Base-by-base conservation (phyloP, 2,329 filamentous ascomycete genomes). In the Apiospora koreana region DNA sequence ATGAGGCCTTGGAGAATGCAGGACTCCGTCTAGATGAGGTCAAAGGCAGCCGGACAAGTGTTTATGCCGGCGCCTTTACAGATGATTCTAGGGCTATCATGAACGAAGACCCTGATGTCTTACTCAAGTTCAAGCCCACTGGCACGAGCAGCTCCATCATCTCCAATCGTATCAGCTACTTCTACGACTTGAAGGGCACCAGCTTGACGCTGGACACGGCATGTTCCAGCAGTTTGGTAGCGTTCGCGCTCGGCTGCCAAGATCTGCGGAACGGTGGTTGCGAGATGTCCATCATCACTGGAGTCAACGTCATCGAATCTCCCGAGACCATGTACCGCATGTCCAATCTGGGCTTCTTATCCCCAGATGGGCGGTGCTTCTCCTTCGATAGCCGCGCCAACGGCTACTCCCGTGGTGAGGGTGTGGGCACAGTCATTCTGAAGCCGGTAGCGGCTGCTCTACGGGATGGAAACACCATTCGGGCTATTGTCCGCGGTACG, bases 1-100 rank as follows among this genome's bases (percentile, higher is more conserved):
- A 68, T 10, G 90, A 92, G 75, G 88, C 90, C 1, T 82, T 92
- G 62, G 90, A 92, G 76, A 88, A 89, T 83, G 88, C 87, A 58
- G 90, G 89, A 7, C 87, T 90, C 71, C 73, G 88, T 89, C 16
- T 87, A 86, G 7, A 89, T 31, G 71, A 54, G 7, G 71, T 81
- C 28, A 69, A 71, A 42, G 76, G 79, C 0, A 75, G 69, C 2
- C 71, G 78, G 65, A 79, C 79, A 1, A 75, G 75, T 2, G 78
- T 80, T 1, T 81, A 72, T 69, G 76, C 75, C 75, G 79, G 79
- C 5, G 76, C 79, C 0, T 76, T 78, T 69, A 77, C 77, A 0
- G 77, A 81, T 68, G 81, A 83, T 70, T 76, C 75, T 7, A 76
- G 76, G 54, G 74, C 80, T 2, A 46, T 82, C 3, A 73, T 82